Base-by-base conservation (phyloP, 2,329 filamentous ascomycete genomes). In the Fusarium redolens region DNA sequence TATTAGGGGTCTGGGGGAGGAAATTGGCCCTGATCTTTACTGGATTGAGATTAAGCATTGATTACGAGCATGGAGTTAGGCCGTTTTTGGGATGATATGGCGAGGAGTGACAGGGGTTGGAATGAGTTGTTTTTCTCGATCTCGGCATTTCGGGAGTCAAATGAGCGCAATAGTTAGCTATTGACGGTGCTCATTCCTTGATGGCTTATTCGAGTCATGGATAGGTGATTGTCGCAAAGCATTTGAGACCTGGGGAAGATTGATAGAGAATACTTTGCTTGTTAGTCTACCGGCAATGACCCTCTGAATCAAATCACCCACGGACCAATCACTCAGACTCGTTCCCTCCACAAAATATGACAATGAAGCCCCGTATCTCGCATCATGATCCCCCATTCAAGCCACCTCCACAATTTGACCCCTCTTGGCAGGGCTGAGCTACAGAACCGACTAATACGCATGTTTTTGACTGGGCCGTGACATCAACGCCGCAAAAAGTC, bases 401-500 rank as follows among this genome's bases (percentile, higher is more conserved):
- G 57, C 50, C 65, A 69, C 65, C 66, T 69, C 58, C 66, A 52
- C 65, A 65, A 28, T 41, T 22, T 22, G 43, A 25, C 35, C 44
- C 61, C 47, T 28, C 57, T 35, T 69, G 66, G 55, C 59, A 70
- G 43, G 69, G 70, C 70, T 73, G 61, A 73, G 41, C 31, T 45
- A 57, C 40, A 43, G 55, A 58, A 68, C 15, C 72, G 72, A 74
- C 48, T 15, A 74, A 73, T 74, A 72, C 72, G 72, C 18, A 15
- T 17, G 13, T 13, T 22, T 43, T 20, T 50, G 25, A 60, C 18
- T 69, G 65, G 55, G 31, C 20, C 20, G 20, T 37, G 48, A 37
- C 48, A 22, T 28, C 33, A 18, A 52, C 50, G 50, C 33, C 50
- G 30, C 48, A 35, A n/a, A 18, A 18, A 28, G 15, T 17, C 40